Conservation (phyloP, 2,329 filamentous ascomycete species). For the Dactylellina drechsleri region DNA sequence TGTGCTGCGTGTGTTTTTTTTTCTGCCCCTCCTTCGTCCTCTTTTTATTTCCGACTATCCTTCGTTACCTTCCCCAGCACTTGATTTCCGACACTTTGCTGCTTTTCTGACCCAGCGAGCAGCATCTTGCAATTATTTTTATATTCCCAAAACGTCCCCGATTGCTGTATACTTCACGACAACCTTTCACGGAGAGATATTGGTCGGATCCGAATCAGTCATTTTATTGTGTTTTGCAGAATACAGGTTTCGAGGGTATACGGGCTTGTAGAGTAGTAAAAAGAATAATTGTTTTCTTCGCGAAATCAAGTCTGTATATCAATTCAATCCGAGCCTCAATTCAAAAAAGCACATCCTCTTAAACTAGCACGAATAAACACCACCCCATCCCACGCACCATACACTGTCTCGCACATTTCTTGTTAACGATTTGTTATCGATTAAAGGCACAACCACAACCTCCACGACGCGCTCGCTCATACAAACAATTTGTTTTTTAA, state of each 20-base stretch:
- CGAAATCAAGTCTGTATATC: constrained; percentile 47
- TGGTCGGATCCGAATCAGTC: constrained; percentile 23
- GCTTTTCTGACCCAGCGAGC: neutral
- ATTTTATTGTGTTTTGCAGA: constrained; percentile 5
- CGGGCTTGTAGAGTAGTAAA: constrained; percentile 49
- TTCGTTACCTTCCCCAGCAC: constrained; percentile 27
- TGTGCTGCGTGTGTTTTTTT: constrained; percentile 2
- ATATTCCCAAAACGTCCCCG: neutral
- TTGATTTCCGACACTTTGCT: constrained; percentile 32
- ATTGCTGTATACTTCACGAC: constrained; percentile 44
- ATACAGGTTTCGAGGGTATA: constrained; percentile 33
- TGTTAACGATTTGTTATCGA: constrained; percentile 16
- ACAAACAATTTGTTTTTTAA: constrained; percentile 36
- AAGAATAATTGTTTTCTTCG: constrained; percentile 5
- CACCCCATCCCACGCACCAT: neutral
- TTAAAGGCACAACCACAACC: neutral
- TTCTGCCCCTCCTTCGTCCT: constrained; percentile 32
- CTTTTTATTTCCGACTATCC: constrained; percentile 17
- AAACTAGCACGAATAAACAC: constrained; percentile 3
- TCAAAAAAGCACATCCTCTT: neutral
- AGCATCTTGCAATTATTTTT: neutral
- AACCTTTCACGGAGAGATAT: constrained; percentile 26
- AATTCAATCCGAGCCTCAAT: constrained; percentile 25
- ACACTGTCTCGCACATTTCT: neutral
- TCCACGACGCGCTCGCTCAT: constrained; percentile 28